These are phyloP conservation scores for Penicillium oxalicum DNA, from an alignment of 2,329 filamentous ascomycete species.

Conservation along the genomic window DNA sequence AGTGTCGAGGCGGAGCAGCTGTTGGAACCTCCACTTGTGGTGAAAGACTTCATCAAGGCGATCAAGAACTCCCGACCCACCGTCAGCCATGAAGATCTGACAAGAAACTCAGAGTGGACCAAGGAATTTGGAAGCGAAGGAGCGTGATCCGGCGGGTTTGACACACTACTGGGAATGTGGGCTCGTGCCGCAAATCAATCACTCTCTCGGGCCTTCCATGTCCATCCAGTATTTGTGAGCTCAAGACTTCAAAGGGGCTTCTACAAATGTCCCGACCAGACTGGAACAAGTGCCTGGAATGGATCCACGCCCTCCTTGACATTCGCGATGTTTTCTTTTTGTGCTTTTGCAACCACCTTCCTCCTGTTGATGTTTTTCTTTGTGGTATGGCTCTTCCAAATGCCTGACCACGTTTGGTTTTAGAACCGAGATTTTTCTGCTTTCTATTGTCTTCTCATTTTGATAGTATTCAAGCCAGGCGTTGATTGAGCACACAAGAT, in stretches of 20 bases:
- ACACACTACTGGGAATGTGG: neutral
- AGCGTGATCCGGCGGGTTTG: slow-evolving; percentile 36
- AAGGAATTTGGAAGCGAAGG: slow-evolving; percentile 94
- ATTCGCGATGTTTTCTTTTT: too few relatives aligned
- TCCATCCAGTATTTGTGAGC: neutral
- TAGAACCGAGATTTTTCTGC: too few relatives aligned
- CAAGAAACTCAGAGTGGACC: slow-evolving; percentile 86
- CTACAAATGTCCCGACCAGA: too few relatives aligned
- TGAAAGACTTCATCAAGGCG: slow-evolving; percentile 91
- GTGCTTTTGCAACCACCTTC: too few relatives aligned
- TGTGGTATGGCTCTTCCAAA: too few relatives aligned
- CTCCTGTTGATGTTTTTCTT: too few relatives aligned
- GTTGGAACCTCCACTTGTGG: slow-evolving; percentile 74
- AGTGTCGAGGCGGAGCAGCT: slow-evolving; percentile 77
- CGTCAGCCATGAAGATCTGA: slow-evolving; percentile 79
- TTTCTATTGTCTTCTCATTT: neutral
- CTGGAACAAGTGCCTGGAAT: too few relatives aligned
- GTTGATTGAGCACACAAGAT: neutral
- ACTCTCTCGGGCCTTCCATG: neutral
- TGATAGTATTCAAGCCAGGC: neutral
- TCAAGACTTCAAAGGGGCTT: too few relatives aligned
- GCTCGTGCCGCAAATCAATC: neutral
- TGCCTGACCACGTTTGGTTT: too few relatives aligned
- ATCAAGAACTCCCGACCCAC: slow-evolving; percentile 84
- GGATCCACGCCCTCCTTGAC: too few relatives aligned